Percentiles rank a stretch among this genome's conserved stretches.
phyloP scores from a whole-genome alignment of 441 rosid species.

The Mallotus repandus region DNA sequence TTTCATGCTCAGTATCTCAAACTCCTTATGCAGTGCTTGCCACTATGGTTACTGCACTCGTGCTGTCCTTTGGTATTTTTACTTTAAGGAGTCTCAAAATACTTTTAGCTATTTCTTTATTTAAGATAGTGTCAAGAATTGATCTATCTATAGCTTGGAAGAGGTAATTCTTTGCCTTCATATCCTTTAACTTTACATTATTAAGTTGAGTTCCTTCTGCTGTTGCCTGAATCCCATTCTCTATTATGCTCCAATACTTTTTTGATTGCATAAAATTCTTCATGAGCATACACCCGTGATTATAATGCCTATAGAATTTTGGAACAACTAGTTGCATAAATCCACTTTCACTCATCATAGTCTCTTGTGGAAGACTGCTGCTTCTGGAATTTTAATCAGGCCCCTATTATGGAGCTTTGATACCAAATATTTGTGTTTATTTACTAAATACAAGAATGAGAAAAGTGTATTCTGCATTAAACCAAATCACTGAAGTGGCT shows the following conservation, averaged over 20 bases:
- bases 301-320: background rate
- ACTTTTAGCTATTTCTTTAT: no score
- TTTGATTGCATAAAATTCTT: background rate
- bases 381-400: no score
- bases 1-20: no score
- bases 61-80: background rate
- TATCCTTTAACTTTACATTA: no score
- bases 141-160: no score
- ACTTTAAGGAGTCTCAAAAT: background rate
- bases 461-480: background rate
- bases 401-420: background rate
- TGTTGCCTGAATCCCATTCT: background rate
- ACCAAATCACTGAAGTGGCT: background rate
- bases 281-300: slow-evolving; percentile 2
- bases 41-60: background rate
- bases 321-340: background rate
- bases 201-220: background rate
- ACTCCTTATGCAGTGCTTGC: no score
- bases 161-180: no score
- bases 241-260: background rate
- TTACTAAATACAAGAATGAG: background rate
- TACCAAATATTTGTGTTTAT: background rate
- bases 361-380: no score
- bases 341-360: background rate
- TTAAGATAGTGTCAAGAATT: no score